phyloP scores from a whole-genome alignment of 805 yeast species.

The Sugiyamaella boreocaroliniensis region DNA sequence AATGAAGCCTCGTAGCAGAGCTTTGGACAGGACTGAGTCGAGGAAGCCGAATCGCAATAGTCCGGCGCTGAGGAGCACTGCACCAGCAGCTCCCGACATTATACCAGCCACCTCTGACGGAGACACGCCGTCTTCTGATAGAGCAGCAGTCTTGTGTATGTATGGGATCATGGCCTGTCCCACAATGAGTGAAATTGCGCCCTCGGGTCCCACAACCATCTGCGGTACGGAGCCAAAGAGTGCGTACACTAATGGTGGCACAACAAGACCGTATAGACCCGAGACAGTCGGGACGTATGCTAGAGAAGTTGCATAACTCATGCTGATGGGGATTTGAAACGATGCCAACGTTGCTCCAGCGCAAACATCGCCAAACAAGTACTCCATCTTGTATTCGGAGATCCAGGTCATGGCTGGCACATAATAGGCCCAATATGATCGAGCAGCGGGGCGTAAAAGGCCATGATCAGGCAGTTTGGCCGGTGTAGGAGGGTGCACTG shows the following conservation, averaged over 20 bases:
- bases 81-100: constrained; percentile 70
- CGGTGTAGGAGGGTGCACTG: background rate
- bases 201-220: constrained; percentile 89
- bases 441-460: background rate
- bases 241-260: constrained; percentile 73
- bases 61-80: constrained; percentile 64
- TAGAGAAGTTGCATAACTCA: constrained; percentile 73
- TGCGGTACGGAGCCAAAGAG: constrained; percentile 80
- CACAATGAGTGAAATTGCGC: constrained; percentile 74
- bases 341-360: constrained; percentile 88
- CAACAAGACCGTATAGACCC: constrained; percentile 69
- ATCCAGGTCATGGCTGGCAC: constrained; percentile 54
- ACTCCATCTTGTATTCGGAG: constrained; percentile 33
- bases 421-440: constrained; percentile 41
- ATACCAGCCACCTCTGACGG: constrained; percentile 57
- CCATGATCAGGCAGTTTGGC: constrained; percentile 2
- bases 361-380: constrained; percentile 53
- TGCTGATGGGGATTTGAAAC: constrained; percentile 85
- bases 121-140: constrained; percentile 25
- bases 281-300: constrained; percentile 78
- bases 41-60: constrained; percentile 78
- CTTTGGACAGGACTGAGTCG: constrained; percentile 70
- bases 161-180: constrained; percentile 70
- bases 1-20: constrained; percentile 74
- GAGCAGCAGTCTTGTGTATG: constrained; percentile 21